phyloP scores from a whole-genome alignment of 1,284 basidiomycete species.

The Malassezia pachydermatis region DNA sequence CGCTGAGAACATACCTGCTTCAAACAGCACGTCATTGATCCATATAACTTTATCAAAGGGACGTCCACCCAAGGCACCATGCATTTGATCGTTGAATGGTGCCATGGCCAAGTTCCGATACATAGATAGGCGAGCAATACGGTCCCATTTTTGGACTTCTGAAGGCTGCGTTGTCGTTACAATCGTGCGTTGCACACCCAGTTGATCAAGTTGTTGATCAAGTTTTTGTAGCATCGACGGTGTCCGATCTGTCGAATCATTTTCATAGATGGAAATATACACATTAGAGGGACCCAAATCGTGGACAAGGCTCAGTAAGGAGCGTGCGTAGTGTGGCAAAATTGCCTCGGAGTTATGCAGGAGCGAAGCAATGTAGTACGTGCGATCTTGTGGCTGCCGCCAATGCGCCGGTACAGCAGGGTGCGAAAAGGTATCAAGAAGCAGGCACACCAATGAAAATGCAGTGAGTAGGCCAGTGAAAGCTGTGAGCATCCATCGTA shows the following conservation, averaged over 20 bases:
- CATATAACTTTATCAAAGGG: conserved; percentile 30
- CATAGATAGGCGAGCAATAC: conserved; percentile 26
- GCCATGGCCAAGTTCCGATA: conserved; percentile 34
- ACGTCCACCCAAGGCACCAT: conserved; percentile 4
- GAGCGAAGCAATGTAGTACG: conserved; percentile 30
- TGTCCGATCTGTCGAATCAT: conserved; percentile 53
- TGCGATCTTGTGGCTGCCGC: conserved; percentile 12
- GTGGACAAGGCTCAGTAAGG: conserved; percentile 21
- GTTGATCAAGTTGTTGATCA: conserved; percentile 39
- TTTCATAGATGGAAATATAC: conserved; percentile 57
- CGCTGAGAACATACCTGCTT: not conserved
- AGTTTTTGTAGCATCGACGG: conserved; percentile 50
- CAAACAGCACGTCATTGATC: conserved; percentile 35
- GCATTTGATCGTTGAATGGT: conserved; percentile 21
- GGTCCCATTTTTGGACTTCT: conserved; percentile 20
- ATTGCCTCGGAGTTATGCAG: conserved; percentile 34
- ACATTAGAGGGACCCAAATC: conserved; percentile 53
- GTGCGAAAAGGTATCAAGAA: not conserved
- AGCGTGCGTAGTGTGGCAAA: conserved; percentile 22
- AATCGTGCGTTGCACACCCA: conserved; percentile 2
- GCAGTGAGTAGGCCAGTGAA: not conserved
- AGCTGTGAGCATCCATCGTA: not conserved
- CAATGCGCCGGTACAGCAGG: not conserved
- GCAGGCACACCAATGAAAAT: not conserved
- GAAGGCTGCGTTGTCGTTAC: not conserved